Percentiles rank a stretch among this genome's conserved stretches.
Evolutionary conservation across 192 early-diverging fungal species (phyloP).

Genomic region (Pilaira anomala): DNA sequence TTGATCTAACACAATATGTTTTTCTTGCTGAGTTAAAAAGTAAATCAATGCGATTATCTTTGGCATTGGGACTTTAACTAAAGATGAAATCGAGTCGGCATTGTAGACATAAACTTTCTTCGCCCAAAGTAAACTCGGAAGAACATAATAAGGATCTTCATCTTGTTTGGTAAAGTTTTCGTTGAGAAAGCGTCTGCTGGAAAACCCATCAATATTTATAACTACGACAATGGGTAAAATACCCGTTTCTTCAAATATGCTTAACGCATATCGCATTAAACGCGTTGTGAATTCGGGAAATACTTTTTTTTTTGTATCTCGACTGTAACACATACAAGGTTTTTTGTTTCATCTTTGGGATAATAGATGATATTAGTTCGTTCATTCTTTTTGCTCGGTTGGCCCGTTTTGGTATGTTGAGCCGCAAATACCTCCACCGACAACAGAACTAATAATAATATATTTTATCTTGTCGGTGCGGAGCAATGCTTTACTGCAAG

Average conservation of each 20-base stretch:
- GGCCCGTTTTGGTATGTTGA: too few species aligned
- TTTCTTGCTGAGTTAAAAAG: not conserved
- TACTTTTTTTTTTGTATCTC: too few species aligned
- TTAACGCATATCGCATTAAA: not conserved
- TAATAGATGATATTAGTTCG: too few species aligned
- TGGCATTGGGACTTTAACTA: not conserved
- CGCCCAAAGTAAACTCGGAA: not conserved
- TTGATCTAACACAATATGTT: conserved; percentile 1
- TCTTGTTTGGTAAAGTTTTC: not conserved
- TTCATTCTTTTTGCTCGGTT: too few species aligned
- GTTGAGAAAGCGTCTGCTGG: not conserved
- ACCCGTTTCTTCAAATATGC: not conserved
- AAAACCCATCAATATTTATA: conserved; percentile 6
- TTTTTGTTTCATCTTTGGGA: too few species aligned
- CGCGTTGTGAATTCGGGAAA: not conserved
- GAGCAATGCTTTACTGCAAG: too few species aligned
- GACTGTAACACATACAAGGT: too few species aligned
- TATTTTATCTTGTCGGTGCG: too few species aligned
- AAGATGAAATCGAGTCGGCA: not conserved
- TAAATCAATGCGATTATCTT: conserved; percentile 4
- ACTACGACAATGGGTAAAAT: not conserved
- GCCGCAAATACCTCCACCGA: too few species aligned
- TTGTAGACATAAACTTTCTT: not conserved
- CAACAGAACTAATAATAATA: too few species aligned
- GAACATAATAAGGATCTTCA: not conserved